Evolutionary conservation across 225 moss, liverwort and hornwort species (phyloP).

Genomic region (Polytrichum commune): DNA sequence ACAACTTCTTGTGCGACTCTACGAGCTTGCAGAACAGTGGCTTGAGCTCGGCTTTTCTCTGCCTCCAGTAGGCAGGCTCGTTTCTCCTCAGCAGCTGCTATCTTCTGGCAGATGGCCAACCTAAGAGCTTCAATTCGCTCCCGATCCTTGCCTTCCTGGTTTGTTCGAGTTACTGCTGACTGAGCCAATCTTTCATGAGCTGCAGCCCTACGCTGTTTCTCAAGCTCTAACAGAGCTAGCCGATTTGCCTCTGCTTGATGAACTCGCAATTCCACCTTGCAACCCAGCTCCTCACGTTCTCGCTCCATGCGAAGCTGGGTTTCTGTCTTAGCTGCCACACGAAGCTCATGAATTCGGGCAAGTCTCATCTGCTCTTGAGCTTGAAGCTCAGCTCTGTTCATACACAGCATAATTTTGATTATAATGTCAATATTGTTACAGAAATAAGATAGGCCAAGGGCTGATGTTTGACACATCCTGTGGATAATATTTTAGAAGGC

Average conservation of each 20-base stretch:
- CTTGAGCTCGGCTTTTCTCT: slow-evolving; percentile 93
- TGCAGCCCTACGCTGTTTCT: slow-evolving; percentile 88
- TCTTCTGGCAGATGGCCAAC: slow-evolving; percentile 79
- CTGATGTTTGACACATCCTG: too few relatives aligned
- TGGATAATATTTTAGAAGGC: too few relatives aligned
- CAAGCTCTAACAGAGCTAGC: slow-evolving; percentile 82
- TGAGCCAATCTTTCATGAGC: slow-evolving; percentile 86
- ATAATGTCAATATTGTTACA: too few relatives aligned
- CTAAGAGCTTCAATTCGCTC: slow-evolving; percentile 91
- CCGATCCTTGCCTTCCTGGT: slow-evolving; percentile 84
- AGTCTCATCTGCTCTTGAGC: slow-evolving; percentile 95
- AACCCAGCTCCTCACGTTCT: slow-evolving; percentile 92
- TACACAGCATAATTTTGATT: background rate
- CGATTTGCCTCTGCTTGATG: slow-evolving; percentile 97
- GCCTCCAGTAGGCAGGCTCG: slow-evolving; percentile 88
- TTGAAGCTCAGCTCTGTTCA: slow-evolving; percentile 78
- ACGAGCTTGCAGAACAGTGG: slow-evolving; percentile 91
- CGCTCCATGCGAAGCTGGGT: slow-evolving; percentile 93
- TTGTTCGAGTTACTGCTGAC: slow-evolving; percentile 71
- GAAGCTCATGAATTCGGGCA: slow-evolving; percentile 86
- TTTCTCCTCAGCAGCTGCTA: slow-evolving; percentile 97
- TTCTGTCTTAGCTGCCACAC: slow-evolving; percentile 96
- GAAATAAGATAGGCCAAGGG: too few relatives aligned
- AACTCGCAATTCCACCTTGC: slow-evolving; percentile 88
- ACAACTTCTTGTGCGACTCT: slow-evolving; percentile 89